Evolutionary conservation across 441 rosid species (phyloP).

Genomic region (Gossypium lobatum): DNA sequence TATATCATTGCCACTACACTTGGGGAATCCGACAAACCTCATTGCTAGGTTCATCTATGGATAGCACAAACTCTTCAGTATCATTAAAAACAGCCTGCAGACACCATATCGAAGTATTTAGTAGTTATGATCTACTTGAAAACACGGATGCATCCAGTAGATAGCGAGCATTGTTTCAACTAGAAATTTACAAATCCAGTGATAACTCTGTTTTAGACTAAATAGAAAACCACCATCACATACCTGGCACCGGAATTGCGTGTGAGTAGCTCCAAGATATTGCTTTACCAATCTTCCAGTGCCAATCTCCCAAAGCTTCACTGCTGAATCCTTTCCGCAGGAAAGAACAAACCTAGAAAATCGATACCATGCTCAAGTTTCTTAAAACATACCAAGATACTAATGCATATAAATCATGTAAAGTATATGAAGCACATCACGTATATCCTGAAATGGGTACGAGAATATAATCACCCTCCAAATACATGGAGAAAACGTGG

Average conservation of each 20-base stretch:
- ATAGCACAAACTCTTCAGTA: slow-evolving; percentile 73
- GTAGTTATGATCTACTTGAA: neutral
- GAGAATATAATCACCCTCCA: neutral
- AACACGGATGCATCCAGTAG: neutral
- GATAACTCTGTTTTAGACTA: neutral
- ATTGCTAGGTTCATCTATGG: slow-evolving; percentile 51
- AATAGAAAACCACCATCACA: neutral
- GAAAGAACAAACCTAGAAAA: slow-evolving; percentile 69
- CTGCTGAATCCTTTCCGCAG: slow-evolving; percentile 70
- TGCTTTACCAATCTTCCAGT: slow-evolving; percentile 75
- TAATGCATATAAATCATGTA: neutral
- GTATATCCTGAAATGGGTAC: neutral
- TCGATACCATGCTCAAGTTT: slow-evolving; percentile 13
- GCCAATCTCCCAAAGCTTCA: slow-evolving; percentile 82
- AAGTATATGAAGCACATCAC: neutral
- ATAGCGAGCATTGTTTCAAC: neutral
- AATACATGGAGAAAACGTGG: neutral
- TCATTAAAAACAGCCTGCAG: slow-evolving; percentile 79
- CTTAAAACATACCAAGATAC: neutral
- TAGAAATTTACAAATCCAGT: neutral
- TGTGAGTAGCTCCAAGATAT: slow-evolving; percentile 62
- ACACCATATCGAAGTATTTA: slow-evolving; percentile 11
- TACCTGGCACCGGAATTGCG: slow-evolving; percentile 72
- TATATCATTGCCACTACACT: neutral
- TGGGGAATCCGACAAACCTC: slow-evolving; percentile 37